A percentile compares a stretch with the other conserved stretches of the same genome.
These are phyloP conservation scores for Apiotrichum gamsii DNA, from an alignment of 1,284 basidiomycete species.

Conservation along the genomic window DNA sequence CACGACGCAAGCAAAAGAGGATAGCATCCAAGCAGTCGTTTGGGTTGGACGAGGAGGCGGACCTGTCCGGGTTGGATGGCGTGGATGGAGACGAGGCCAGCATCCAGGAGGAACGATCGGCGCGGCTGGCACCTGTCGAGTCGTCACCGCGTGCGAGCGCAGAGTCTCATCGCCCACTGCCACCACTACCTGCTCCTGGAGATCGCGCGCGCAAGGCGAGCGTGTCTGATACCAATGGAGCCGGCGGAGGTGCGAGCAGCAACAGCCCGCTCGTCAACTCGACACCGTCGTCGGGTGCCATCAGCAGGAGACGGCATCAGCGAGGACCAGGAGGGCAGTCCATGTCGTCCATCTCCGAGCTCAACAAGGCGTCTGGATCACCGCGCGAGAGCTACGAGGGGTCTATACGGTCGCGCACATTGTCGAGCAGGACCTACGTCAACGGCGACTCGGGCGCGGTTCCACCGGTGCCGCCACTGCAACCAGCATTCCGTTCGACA, in stretches of 20 bases:
- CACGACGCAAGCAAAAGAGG: constrained; percentile 2
- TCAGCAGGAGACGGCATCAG: constrained; percentile 33
- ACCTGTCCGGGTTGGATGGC: constrained; percentile 26
- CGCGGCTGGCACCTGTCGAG: neutral
- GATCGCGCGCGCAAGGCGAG: neutral
- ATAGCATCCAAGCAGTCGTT: constrained; percentile 16
- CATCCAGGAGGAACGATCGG: neutral
- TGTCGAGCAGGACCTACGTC: neutral
- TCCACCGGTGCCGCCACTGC: constrained; percentile 2
- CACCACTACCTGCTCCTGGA: constrained; percentile 17
- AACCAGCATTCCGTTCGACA: constrained; percentile 9
- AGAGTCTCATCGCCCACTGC: constrained; percentile 18
- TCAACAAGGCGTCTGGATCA: constrained; percentile 9
- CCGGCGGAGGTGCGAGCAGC: no score
- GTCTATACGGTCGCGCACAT: constrained; percentile 4
- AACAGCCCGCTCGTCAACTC: constrained; percentile 22
- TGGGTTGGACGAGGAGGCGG: constrained; percentile 30
- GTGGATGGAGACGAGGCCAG: constrained; percentile 10
- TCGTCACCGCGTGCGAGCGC: constrained; percentile 1
- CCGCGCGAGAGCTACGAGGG: constrained; percentile 2
- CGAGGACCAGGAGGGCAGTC: constrained; percentile 5
- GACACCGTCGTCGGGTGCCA: constrained; percentile 31
- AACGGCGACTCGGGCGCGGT: constrained; percentile 3
- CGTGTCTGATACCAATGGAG: no score
- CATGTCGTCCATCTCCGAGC: constrained; percentile 13